Base-by-base conservation (phyloP, 495 filamentous ascomycete species). In the Staphylotrichum longicolle region DNA sequence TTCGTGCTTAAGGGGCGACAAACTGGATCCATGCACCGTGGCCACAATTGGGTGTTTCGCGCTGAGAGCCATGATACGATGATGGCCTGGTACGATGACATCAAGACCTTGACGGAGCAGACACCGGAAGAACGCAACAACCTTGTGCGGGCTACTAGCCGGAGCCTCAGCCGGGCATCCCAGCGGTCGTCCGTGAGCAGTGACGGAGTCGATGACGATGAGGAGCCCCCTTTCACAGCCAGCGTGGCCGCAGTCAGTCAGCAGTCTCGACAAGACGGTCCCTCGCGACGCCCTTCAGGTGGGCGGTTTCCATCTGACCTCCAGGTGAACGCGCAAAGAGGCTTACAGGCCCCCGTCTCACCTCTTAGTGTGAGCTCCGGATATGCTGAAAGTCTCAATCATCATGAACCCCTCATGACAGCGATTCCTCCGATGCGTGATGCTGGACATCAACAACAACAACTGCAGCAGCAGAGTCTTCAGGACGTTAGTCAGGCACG, bases 1-100 rank as follows among this genome's bases (percentile, higher is more conserved):
- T 98, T 98, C 70, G 89, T 96, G 75, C 83, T 98, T 51, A 98
- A 97, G 75, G 94, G 93, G 46, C 88, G 92, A 54, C 93, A 98
- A 74, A 94, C 90, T 14, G 94, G 94, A 52, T 74, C 87, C 8
- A 91, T 98, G 85, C 94, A 98, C 68, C 88, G 93, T 54, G 93
- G 93, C 27, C 94, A 98, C 70, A 91, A 91, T 11, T 98, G 94
- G 94, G 93, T 98, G 6, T 98, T 98, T 79, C 86, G 94, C 48
- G 92, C 92, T 9, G 94, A 98, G 74, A 90, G 90, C 39, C 85
- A 96, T 74, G 95, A 96, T 61, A 96, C 91, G 8, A 97, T 98
- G 95, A 86, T 96, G 78, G 89, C 90, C 33, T 96, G 93, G 94
- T 96, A 91, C 71, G 86, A 91, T 47, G 94, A 96, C 68, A 95